These are phyloP conservation scores for Teratosphaeria gauchensis DNA, from an alignment of 2,329 filamentous ascomycete genomes.

Conservation along the genomic window DNA sequence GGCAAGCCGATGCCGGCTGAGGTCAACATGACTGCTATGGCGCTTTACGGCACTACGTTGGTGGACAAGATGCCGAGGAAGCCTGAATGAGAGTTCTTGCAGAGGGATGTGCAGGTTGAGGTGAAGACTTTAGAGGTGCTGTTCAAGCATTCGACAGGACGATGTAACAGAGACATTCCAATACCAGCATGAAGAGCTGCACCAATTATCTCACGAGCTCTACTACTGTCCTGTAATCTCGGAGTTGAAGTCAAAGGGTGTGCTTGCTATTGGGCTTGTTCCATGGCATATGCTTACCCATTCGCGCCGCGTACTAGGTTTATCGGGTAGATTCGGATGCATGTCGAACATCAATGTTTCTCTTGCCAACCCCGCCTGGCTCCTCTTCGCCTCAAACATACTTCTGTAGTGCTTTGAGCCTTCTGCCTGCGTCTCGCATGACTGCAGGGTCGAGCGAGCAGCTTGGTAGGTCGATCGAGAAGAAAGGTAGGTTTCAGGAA, in stretches of 20 bases:
- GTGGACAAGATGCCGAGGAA: conserved; percentile 31
- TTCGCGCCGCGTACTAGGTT: not conserved
- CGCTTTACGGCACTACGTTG: conserved; percentile 41
- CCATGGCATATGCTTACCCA: too few species aligned
- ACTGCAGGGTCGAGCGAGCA: not conserved
- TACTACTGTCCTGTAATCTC: too few species aligned
- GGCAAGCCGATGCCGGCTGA: conserved; percentile 40
- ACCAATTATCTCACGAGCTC: too few species aligned
- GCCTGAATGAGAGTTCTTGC: conserved; percentile 5
- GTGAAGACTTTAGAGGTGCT: not conserved
- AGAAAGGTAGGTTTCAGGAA: not conserved
- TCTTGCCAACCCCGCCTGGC: not conserved
- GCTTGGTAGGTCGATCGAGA: not conserved
- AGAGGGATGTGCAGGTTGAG: not conserved
- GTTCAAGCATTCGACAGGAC: not conserved
- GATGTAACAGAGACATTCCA: not conserved
- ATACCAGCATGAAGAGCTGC: not conserved
- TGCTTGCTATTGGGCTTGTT: too few species aligned
- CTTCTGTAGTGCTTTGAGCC: not conserved
- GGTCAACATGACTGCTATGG: conserved; percentile 41
- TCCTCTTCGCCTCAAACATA: not conserved
- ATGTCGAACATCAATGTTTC: not conserved
- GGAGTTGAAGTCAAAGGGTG: too few species aligned
- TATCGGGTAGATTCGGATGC: not conserved
- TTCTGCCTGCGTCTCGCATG: not conserved